A percentile compares a stretch with the other conserved stretches of the same genome.
phyloP scores from a whole-genome alignment of 257 asterid species.

The Lycium ferocissimum region DNA sequence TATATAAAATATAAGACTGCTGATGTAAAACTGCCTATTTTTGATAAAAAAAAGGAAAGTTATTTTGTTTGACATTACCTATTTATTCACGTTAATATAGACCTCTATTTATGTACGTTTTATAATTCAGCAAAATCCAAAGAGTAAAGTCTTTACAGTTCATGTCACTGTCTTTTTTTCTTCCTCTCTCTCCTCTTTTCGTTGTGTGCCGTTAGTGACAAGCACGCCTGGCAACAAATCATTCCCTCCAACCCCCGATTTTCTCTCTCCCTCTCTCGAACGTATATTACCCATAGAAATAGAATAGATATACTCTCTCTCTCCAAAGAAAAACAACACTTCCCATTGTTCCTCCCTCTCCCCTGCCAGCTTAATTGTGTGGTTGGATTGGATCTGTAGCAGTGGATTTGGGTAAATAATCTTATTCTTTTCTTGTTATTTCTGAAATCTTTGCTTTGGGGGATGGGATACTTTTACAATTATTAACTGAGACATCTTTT shows the following conservation, averaged over 20 bases:
- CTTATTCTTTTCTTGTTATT: neutral
- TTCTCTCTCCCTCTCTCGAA: constrained; percentile 38
- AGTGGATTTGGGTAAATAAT: neutral
- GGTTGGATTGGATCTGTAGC: constrained; percentile 55
- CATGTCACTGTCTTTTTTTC: neutral
- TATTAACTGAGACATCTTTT: neutral
- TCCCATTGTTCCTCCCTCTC: constrained; percentile 13
- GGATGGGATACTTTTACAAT: neutral
- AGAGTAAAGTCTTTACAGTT: constrained; percentile 23
- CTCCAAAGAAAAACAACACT: constrained; percentile 8
- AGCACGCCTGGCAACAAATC: constrained; percentile 88
- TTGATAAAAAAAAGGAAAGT: no score
- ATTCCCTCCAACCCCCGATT: constrained; percentile 50
- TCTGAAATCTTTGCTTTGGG: neutral
- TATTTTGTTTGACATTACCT: no score
- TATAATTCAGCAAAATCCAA: neutral
- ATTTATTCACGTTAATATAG: no score
- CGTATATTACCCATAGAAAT: constrained; percentile 19
- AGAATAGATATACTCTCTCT: constrained; percentile 30
- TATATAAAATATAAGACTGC: no score
- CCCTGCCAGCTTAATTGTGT: constrained; percentile 33
- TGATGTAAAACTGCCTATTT: no score
- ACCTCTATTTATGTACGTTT: neutral
- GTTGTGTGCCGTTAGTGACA: constrained; percentile 62
- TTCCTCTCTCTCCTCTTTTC: constrained; percentile 25